Evolutionary conservation across 1,139 yeast species (phyloP), one percentile per base, ranked within the genome.

Genomic region (Taphrina populina): DNA sequence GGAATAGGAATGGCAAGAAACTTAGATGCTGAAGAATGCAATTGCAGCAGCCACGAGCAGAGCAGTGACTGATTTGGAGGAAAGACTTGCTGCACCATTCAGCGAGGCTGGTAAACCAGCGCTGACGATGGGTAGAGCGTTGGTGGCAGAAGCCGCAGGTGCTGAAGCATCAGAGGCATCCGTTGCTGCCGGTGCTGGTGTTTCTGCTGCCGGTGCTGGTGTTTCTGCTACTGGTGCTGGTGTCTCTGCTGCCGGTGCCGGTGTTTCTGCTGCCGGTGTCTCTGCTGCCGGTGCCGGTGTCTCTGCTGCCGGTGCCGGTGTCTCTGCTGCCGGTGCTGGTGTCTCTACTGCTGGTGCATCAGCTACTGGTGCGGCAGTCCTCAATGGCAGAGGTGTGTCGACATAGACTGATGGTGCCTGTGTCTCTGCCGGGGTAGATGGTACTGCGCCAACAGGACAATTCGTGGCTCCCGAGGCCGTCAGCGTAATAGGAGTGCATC

Each of bases 401-500:
- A n/a, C n/a, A n/a, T n/a, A n/a, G n/a, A n/a, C n/a, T n/a, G n/a
- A n/a, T n/a, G n/a, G n/a, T n/a, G n/a, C n/a, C n/a, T n/a, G n/a
- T n/a, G n/a, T n/a, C n/a, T n/a, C n/a, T n/a, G n/a, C n/a, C n/a
- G n/a, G n/a, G n/a, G n/a, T n/a, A n/a, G n/a, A n/a, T n/a, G n/a
- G n/a, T n/a, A 27, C 21, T 15, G 21, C 7, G 20, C 8, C 21
- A 17, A 24, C 19, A 4, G 4, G 34, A 27, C 45, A 40, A 13
- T 24, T 13, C 5, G 45, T 27, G 2, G 45, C 4, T 3, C 34
- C 34, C 2, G 27, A 19, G 23, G 45, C 45, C 11, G 32, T 17
- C 34, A 40, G 13, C 24, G 45, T 40, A 13, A 40, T 27, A 26
- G 45, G 45, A 26, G 45, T 26, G 20, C 45, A 40, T 4, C 34